Evolutionary conservation across 129 eudicot species (phyloP).

Genomic region (Kitagawia praeruptora): DNA sequence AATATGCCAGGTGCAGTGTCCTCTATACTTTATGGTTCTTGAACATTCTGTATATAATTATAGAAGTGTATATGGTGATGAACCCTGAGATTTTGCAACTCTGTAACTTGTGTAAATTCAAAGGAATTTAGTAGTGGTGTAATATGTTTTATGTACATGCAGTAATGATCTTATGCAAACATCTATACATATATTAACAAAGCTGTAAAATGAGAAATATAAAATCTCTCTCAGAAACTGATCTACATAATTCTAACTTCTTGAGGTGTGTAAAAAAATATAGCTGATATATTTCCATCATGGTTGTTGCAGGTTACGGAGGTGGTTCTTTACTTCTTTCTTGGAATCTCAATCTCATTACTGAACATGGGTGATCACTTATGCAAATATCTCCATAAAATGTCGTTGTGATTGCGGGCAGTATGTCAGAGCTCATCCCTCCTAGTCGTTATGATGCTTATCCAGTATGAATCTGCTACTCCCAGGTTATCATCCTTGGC

Average conservation of each 20-base stretch:
- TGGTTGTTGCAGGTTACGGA: conserved; percentile 63
- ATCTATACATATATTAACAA: background rate
- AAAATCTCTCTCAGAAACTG: background rate
- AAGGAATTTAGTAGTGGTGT: conserved; percentile 66
- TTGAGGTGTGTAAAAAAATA: background rate
- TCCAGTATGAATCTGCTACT: conserved; percentile 41
- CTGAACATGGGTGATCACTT: conserved; percentile 86
- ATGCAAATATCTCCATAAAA: conserved; percentile 79
- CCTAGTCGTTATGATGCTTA: conserved; percentile 85
- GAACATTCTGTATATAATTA: background rate
- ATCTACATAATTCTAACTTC: background rate
- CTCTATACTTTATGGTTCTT: background rate
- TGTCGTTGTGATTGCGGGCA: conserved; percentile 76
- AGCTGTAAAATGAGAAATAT: background rate
- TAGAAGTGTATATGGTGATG: background rate
- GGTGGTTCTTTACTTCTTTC: conserved; percentile 41
- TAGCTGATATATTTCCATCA: background rate
- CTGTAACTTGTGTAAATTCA: conserved; percentile 16
- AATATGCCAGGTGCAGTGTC: background rate
- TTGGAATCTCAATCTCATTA: conserved; percentile 73
- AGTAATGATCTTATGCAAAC: background rate
- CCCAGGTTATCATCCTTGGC: background rate
- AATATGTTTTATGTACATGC: background rate
- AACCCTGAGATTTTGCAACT: background rate
- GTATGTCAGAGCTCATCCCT: conserved; percentile 96